A percentile compares a stretch with the other conserved stretches of the same genome.
phyloP scores from a whole-genome alignment of 2,329 filamentous ascomycete species.

The Botrytis tulipae region DNA sequence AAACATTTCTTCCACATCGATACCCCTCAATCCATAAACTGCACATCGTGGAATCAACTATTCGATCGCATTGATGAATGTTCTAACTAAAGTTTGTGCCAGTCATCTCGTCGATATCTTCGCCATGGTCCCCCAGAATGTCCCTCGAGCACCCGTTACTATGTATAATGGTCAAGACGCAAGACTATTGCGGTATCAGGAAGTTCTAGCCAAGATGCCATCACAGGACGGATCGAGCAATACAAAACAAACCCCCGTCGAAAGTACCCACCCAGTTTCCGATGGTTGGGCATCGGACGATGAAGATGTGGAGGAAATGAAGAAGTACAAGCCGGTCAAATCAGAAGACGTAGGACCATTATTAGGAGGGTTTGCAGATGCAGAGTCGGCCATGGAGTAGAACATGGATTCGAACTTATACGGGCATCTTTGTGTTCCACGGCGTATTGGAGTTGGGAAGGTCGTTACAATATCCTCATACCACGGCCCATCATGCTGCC shows the following conservation, averaged over 20 bases:
- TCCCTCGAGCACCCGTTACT: constrained; percentile 38
- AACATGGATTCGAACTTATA: constrained; percentile 28
- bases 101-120: constrained; percentile 69
- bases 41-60: background rate
- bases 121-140: constrained; percentile 57
- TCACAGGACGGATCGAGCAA: constrained; percentile 46
- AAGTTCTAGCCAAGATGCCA: constrained; percentile 59
- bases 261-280: constrained; percentile 31
- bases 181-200: constrained; percentile 57
- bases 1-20: constrained; percentile 20
- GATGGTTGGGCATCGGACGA: constrained; percentile 48
- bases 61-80: background rate
- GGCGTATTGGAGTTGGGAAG: constrained; percentile 34
- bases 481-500: constrained; percentile 29
- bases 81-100: constrained; percentile 26
- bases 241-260: constrained; percentile 34
- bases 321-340: constrained; percentile 36
- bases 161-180: constrained; percentile 55
- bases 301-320: constrained; percentile 36
- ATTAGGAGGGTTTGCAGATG: constrained; percentile 39
- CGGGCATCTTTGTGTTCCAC: constrained; percentile 33
- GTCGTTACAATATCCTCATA: constrained; percentile 35
- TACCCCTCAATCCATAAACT: background rate
- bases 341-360: constrained; percentile 38
- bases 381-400: constrained; percentile 36